phyloP scores from a whole-genome alignment of 208 protist genomes.

The Leishmania arabica region DNA sequence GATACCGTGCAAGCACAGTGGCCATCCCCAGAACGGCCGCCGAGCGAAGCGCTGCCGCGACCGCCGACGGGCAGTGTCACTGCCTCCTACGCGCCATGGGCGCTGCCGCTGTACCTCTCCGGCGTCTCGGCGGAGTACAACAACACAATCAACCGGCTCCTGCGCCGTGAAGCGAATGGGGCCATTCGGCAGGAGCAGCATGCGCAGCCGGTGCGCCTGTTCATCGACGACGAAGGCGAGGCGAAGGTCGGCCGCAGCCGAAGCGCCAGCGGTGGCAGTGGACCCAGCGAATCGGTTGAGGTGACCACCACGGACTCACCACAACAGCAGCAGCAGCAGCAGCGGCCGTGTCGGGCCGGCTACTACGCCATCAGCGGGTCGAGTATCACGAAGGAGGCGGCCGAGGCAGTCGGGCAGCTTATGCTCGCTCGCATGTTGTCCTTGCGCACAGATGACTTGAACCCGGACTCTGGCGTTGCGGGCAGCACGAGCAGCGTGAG shows the following conservation, averaged over 20 bases:
- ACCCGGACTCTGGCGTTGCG: conserved; percentile 8
- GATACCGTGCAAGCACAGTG: conserved; percentile 11
- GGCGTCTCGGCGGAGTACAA: conserved; percentile 32
- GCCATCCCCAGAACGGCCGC: background rate
- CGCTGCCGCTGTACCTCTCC: conserved; percentile 26
- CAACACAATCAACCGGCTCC: conserved; percentile 29
- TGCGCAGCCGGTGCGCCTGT: conserved; percentile 18
- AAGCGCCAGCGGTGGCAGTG: background rate
- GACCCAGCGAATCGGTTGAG: background rate
- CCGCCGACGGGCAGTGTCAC: background rate
- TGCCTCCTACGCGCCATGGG: conserved; percentile 22
- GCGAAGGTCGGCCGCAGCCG: background rate
- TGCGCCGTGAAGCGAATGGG: conserved; percentile 21
- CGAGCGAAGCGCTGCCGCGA: background rate
- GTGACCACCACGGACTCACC: background rate
- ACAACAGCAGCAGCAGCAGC: conserved; percentile 7
- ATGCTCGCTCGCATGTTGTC: conserved; percentile 33
- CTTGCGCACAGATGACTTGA: conserved; percentile 26
- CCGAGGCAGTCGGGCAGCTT: conserved; percentile 43
- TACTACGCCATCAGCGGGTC: conserved; percentile 27
- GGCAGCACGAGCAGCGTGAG: conserved; percentile 25
- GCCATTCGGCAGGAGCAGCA: conserved; percentile 22
- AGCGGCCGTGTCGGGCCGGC: background rate
- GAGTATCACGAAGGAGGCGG: conserved; percentile 24
- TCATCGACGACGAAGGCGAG: conserved; percentile 14